Evolutionary conservation across 768 basidiomycete species (phyloP), one percentile per base, ranked within the genome.

Genomic region (Sarcodon sp.): DNA sequence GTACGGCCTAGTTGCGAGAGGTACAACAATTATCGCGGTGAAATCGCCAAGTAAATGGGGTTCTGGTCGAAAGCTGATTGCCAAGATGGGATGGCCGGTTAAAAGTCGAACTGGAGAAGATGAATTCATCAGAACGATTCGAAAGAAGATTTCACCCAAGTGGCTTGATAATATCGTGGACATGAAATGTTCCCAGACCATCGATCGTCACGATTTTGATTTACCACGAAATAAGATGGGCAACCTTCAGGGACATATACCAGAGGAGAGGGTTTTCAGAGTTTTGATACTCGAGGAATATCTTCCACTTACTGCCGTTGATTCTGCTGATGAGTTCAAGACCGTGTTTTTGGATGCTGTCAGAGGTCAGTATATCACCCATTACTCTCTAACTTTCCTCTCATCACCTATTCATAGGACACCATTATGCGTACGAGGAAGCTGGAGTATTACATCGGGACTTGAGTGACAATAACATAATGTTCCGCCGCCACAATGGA

Each of bases 381-480:
- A 45, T 0, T 53, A 51, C 6, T 45, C 47, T 8, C 53, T 0
- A 16, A 16, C 7, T 45, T 10, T 18, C 11, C 6, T 13, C 9
- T 35, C 3, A 35, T 51, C n/a, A 47, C 35, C 15, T 1, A 36
- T 21, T 43, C 4, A 12, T 33, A 62, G 64, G 57, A 37, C 62
- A 63, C 44, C 53, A 58, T 44, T 53, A 53, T 34, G 57, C 58
- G 0, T 61, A 53, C 37, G 43, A 38, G 6, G 47, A 45, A 16
- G 56, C 54, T 3, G 45, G 48, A 6, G 52, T 65, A 16, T 48
- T 67, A 21, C 62, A 67, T 49, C 51, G 59, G 35, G 58, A 66
- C 47, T 46, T 66, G 45, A 62, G 65, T 51, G 55, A 59, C 18
- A 56, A 56, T 47, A 64, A 62, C 46, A 47, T 65, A n/a, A 62